Base-by-base conservation (phyloP, 2,329 filamentous ascomycete species). In the Xylaria arbuscula region DNA sequence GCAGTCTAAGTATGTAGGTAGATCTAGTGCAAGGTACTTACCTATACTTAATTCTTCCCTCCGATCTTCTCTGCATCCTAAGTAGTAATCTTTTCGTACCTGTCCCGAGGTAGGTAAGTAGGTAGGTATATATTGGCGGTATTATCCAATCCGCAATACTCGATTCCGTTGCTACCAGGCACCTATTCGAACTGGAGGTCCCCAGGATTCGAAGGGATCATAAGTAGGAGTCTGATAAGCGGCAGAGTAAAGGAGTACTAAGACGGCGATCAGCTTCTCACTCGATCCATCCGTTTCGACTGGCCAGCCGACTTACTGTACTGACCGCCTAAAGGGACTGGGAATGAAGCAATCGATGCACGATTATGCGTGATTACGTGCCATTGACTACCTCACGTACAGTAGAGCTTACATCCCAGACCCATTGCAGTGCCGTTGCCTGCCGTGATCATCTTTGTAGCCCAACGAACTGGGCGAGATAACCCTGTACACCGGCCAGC, bases 301-400 rank as follows among this genome's bases (percentile, higher is more conserved):
- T 45, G 56, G 62, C 68, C 56, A 42, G 60, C 55, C 51, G 61
- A 69, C 68, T 70, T 70, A 70, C 68, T 70, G 68, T 70, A 70
- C 67, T 66, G 54, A 34, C 64, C 32, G 50, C 56, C 57, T 34
- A 45, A 48, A 50, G 36, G 61, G 40, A 56, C 36, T 38, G 19
- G 47, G 56, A 34, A 65, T 70, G 68, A 68, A 67, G 68, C 68
- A 56, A 70, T 68, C 42, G 22, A 40, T 62, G 45, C 61, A 57
- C 42, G 36, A 63, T 57, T 48, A 70, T 68, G 68, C 68, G 68
- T 70, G 68, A 70, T 70, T 64, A 64, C 64, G 64, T 34, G 24
- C 34, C 42, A 36, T 60, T 32, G 42, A 22, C 22, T 24, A 28
- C 32, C 48, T 54, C 15, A 54, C 19, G 28, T 36, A 62, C 47